These are phyloP conservation scores for Arachis stenosperma DNA, from an alignment of 306 rosid genomes.

Conservation along the genomic window DNA sequence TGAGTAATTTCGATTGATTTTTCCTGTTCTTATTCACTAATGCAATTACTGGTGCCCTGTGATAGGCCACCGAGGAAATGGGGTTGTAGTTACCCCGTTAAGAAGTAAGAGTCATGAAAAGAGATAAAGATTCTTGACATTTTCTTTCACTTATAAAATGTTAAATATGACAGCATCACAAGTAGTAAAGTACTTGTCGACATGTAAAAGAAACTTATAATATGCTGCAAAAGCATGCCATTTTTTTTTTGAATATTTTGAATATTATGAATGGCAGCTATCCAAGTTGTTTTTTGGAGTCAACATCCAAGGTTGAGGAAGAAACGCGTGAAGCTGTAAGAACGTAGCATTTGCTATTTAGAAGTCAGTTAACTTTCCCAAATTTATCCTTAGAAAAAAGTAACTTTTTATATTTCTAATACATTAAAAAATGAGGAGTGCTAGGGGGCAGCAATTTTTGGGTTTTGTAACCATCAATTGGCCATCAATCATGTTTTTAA, in stretches of 20 bases:
- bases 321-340: slow-evolving; percentile 28
- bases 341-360: not conserved
- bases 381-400: too few species aligned
- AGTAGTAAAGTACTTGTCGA: not conserved
- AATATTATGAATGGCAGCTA: too few species aligned
- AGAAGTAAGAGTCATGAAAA: not conserved
- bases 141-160: not conserved
- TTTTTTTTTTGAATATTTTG: too few species aligned
- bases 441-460: too few species aligned
- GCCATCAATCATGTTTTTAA: too few species aligned
- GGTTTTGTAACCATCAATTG: too few species aligned
- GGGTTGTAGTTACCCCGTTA: slow-evolving; percentile 1
- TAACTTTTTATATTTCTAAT: not conserved
- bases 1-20: not conserved
- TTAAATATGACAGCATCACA: slow-evolving; percentile 2
- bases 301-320: not conserved
- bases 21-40: not conserved
- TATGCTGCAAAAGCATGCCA: slow-evolving; percentile 1
- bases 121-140: slow-evolving; percentile 24
- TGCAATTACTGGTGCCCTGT: not conserved
- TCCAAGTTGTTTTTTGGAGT: too few species aligned
- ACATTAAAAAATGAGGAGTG: not conserved
- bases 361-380: too few species aligned
- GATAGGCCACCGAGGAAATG: slow-evolving; percentile 31
- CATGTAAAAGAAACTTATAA: slow-evolving; percentile 20